Base-by-base conservation (phyloP, 1,139 yeast genomes). In the Hemisphaericaspora lyxosophila region DNA sequence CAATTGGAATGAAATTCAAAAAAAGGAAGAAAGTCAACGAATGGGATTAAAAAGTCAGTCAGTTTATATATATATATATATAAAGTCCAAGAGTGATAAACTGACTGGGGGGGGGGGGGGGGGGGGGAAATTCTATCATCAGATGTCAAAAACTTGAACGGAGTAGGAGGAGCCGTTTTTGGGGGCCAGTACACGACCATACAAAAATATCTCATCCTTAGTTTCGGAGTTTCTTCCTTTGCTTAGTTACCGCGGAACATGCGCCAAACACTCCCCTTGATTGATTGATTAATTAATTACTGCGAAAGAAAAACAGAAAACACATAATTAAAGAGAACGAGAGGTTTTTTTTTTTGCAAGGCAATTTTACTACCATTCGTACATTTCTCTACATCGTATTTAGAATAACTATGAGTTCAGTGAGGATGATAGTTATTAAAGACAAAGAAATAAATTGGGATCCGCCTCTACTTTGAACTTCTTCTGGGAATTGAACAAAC, bases 401-500 rank as follows among this genome's bases (percentile, higher is more conserved):
- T 19, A 27, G 17, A 17, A 28, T 33, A 33, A 33, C 29, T 19
- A 33, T 17, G 11, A 34, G 26, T 23, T 39, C 39, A 22, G 23
- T 28, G 26, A 41, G 30, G 14, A 43, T 9, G 14, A 43, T 28
- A 15, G 31, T 14, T 12, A 33, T 12, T 2, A 41, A 19, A 12
- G 41, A 40, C 12, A 34, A 16, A 5, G 41, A 31, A 17, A 34
- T 15, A 17, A 35, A 14, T 7, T 15, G 36, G 7, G 40, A 32
- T 26, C 40, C 45, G 23, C 43, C 45, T 14, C 43, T 35, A 17
- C 18, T 36, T n/a, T 33, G 23, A 12, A 34, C 35, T 14, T 34
- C 34, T 4, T 34, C 40, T 7, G 37, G 40, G 26, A 31, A 41
- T 27, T 43, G 44, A 19, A 39, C 15, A 24, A 43, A 43, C 16